phyloP scores from a whole-genome alignment of 148 eudicot genomes.

The Polygonum maritimum region DNA sequence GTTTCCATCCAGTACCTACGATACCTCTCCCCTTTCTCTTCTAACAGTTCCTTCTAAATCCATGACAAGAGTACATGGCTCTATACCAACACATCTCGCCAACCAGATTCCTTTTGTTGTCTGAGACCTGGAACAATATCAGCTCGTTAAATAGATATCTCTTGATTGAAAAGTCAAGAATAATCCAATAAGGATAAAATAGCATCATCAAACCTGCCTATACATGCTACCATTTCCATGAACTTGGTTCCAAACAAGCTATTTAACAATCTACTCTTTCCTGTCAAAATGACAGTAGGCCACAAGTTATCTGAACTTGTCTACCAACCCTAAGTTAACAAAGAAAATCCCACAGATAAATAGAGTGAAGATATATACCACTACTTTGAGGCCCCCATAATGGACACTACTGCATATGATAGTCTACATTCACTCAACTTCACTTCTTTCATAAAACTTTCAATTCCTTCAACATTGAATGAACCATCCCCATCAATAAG shows the following conservation, averaged over 20 bases:
- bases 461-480: constrained; percentile 68
- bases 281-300: constrained; percentile 28
- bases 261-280: constrained; percentile 89
- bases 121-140: constrained; percentile 53
- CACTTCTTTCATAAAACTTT: constrained; percentile 62
- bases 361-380: constrained; percentile 35
- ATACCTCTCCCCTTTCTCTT: constrained; percentile 98
- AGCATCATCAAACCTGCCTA: constrained; percentile 49
- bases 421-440: constrained; percentile 87
- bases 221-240: constrained; percentile 97
- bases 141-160: background rate
- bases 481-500: constrained; percentile 87
- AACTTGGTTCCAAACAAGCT: constrained; percentile 74
- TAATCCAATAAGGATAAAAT: background rate
- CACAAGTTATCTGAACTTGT: background rate
- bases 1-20: too few species aligned
- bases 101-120: constrained; percentile 98
- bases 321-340: background rate
- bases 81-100: constrained; percentile 87
- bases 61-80: constrained; percentile 93
- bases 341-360: background rate
- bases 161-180: background rate
- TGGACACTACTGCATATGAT: constrained; percentile 91
- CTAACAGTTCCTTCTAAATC: constrained; percentile 99
- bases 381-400: constrained; percentile 99